Conservation (phyloP, 768 basidiomycete genomes). For the Suillus variegatus region DNA sequence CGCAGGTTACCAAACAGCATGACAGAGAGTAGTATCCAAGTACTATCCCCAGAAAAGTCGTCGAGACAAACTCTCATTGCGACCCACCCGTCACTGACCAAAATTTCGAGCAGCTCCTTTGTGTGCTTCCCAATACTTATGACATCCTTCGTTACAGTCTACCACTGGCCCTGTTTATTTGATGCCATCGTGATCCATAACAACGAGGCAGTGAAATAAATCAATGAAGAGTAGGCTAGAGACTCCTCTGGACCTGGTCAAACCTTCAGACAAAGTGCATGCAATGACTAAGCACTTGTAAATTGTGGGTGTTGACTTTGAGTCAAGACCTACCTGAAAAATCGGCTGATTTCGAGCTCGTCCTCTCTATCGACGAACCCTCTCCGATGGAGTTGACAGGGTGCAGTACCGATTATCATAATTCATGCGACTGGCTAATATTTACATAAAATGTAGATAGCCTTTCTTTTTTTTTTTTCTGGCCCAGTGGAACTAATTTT, state of each 20-base stretch:
- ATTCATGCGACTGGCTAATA: background rate
- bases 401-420: background rate
- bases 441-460: background rate
- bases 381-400: background rate
- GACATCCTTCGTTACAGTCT: slow-evolving; percentile 78
- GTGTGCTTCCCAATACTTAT: slow-evolving; percentile 42
- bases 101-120: slow-evolving; percentile 61
- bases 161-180: slow-evolving; percentile 81
- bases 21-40: background rate
- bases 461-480: too few species aligned
- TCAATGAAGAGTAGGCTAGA: background rate
- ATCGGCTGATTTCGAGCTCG: background rate
- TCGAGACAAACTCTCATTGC: slow-evolving; percentile 19
- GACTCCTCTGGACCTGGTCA: background rate
- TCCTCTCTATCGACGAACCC: background rate
- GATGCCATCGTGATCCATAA: slow-evolving; percentile 36
- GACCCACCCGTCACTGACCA: slow-evolving; percentile 52
- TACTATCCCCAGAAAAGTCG: background rate
- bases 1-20: background rate
- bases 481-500: background rate
- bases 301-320: background rate
- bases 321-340: background rate
- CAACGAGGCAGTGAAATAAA: background rate
- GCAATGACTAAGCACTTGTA: background rate
- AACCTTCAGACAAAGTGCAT: too few species aligned